Conservation (phyloP, 2,329 filamentous ascomycete species). For the Apiospora saccharicola region DNA sequence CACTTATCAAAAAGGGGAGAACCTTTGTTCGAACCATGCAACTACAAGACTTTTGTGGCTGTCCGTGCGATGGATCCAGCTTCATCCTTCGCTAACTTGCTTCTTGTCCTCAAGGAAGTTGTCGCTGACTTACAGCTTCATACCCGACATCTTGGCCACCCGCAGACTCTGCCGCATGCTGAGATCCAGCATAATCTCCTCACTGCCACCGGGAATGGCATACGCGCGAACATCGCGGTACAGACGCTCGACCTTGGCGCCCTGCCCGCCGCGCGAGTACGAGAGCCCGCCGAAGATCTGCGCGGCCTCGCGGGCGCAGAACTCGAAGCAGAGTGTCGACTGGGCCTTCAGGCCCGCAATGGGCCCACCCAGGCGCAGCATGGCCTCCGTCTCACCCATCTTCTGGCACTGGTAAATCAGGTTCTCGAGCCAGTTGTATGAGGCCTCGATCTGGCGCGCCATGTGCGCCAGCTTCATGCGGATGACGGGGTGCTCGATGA, state of each 20-base stretch:
- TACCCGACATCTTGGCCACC: constrained; percentile 89
- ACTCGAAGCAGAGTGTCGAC: constrained; percentile 93
- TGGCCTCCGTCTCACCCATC: constrained; percentile 95
- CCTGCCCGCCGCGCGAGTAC: constrained; percentile 93
- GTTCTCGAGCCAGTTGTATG: constrained; percentile 97
- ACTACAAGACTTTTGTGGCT: not conserved
- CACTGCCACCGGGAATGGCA: constrained; percentile 91
- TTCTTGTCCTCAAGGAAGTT: no score
- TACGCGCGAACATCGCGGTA: constrained; percentile 97
- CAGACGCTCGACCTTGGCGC: constrained; percentile 91
- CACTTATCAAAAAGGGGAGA: not conserved
- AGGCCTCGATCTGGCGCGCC: constrained; percentile 96
- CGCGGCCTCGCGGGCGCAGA: constrained; percentile 93
- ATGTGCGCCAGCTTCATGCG: constrained; percentile 98
- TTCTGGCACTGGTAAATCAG: constrained; percentile 90
- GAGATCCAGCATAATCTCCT: constrained; percentile 98
- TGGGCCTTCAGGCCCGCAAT: constrained; percentile 96
- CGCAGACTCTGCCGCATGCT: constrained; percentile 90
- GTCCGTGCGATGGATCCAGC: not conserved
- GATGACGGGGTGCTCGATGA: constrained; percentile 97
- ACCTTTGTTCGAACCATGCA: not conserved
- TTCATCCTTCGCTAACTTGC: not conserved
- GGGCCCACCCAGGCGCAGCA: constrained; percentile 92
- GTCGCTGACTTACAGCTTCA: constrained; percentile 78
- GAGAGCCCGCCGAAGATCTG: constrained; percentile 97